Evolutionary conservation across 2,329 filamentous ascomycete species (phyloP).

Genomic region (Trichoderma aggressivum): DNA sequence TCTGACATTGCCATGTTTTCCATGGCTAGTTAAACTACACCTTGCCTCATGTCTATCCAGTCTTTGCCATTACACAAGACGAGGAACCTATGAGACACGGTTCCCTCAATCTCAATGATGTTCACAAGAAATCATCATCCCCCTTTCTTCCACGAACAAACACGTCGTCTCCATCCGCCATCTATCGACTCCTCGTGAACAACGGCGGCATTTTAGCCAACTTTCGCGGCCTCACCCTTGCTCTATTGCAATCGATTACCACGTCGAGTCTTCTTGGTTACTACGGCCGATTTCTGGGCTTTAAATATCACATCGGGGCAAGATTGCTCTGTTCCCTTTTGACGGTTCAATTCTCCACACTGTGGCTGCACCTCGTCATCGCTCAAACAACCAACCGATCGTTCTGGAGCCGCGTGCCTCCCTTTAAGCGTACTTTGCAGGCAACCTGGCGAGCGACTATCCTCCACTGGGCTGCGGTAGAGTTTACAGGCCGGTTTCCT

Average conservation of each 20-base stretch:
- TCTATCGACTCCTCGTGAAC: not conserved
- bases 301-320: not conserved
- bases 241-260: not conserved
- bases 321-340: not conserved
- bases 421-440: not conserved
- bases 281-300: not conserved
- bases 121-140: not conserved
- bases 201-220: not conserved
- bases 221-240: not conserved
- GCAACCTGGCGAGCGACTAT: not conserved
- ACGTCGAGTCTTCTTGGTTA: not conserved
- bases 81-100: not conserved
- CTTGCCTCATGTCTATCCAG: not conserved
- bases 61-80: not conserved
- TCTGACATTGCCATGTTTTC: not conserved
- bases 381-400: not conserved
- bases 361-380: not conserved
- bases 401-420: not conserved
- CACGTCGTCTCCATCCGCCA: not conserved
- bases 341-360: not conserved
- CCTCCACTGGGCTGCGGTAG: not conserved
- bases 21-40: not conserved
- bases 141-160: not conserved
- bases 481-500: not conserved
- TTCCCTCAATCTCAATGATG: not conserved